Percentiles rank a stretch among this genome's conserved stretches.
Evolutionary conservation across 2,329 filamentous ascomycete species (phyloP).

Genomic region (Sporothrix euskadiensis): DNA sequence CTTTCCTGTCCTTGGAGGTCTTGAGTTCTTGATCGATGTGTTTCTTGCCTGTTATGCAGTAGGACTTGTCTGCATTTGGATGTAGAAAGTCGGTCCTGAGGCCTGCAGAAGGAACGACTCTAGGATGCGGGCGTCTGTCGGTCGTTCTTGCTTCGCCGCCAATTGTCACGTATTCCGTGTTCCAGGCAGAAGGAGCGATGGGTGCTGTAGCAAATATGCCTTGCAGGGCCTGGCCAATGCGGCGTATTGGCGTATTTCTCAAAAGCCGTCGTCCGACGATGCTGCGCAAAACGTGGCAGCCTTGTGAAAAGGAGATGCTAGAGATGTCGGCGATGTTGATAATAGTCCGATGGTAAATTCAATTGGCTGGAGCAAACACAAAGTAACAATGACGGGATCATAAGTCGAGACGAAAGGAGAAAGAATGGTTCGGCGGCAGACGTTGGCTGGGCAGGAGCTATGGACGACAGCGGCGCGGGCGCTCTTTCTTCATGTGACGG

Average conservation of each 20-base stretch:
- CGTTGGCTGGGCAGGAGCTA: conserved; percentile 13
- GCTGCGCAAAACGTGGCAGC: neutral
- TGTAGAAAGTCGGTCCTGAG: neutral
- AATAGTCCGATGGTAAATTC: neutral
- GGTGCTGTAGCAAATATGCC: neutral
- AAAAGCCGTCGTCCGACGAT: neutral
- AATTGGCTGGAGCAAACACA: neutral
- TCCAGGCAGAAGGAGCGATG: conserved; percentile 7
- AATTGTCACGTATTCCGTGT: neutral
- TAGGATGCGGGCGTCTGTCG: neutral
- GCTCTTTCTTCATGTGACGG: conserved; percentile 17
- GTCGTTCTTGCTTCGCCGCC: conserved; percentile 6
- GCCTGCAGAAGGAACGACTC: conserved; percentile 7
- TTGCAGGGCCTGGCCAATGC: neutral
- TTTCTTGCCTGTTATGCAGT: neutral
- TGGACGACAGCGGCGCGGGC: neutral
- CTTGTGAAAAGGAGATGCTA: neutral
- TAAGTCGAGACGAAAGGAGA: neutral
- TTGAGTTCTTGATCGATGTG: neutral
- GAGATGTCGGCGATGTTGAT: neutral
- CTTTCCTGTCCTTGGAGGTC: neutral
- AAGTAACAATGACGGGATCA: neutral
- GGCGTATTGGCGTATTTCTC: conserved; percentile 14
- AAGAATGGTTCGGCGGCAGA: neutral
- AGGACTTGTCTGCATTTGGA: neutral